phyloP scores from a whole-genome alignment of 352 stramenopile genomes.

The Pseudoperonospora humuli region DNA sequence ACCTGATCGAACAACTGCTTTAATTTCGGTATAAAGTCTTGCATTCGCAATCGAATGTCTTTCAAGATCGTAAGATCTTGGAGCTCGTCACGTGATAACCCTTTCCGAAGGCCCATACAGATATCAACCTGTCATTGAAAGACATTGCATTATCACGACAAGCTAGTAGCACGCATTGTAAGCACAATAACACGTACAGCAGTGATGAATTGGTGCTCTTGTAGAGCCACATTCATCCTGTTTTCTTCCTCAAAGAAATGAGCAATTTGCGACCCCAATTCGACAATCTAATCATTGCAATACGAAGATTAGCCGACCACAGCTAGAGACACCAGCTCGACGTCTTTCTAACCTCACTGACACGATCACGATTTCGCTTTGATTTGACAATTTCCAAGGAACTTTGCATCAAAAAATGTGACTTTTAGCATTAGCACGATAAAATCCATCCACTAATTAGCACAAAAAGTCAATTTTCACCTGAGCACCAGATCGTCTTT shows the following conservation, averaged over 20 bases:
- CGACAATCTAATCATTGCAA: constrained; percentile 15
- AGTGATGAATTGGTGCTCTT: constrained; percentile 56
- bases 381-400: constrained; percentile 80
- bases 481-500: constrained; percentile 71
- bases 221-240: constrained; percentile 62
- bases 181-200: constrained; percentile 31
- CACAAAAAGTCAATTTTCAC: constrained; percentile 15
- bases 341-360: constrained; percentile 45
- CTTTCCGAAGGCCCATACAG: constrained; percentile 49
- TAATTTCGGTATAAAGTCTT: constrained; percentile 71
- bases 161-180: neutral
- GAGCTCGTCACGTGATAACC: constrained; percentile 35
- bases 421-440: neutral
- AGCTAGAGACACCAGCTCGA: neutral
- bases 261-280: constrained; percentile 48
- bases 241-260: constrained; percentile 72
- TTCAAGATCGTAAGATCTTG: constrained; percentile 48
- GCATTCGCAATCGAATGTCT: constrained; percentile 51
- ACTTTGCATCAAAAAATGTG: constrained; percentile 17
- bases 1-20: constrained; percentile 70
- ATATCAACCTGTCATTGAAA: constrained; percentile 49
- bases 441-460: neutral
- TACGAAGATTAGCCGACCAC: neutral
- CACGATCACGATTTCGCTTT: constrained; percentile 71
- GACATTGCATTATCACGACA: neutral